Base-by-base conservation (phyloP, 2,329 filamentous ascomycete species). In the Chaetothyriales sp. region DNA sequence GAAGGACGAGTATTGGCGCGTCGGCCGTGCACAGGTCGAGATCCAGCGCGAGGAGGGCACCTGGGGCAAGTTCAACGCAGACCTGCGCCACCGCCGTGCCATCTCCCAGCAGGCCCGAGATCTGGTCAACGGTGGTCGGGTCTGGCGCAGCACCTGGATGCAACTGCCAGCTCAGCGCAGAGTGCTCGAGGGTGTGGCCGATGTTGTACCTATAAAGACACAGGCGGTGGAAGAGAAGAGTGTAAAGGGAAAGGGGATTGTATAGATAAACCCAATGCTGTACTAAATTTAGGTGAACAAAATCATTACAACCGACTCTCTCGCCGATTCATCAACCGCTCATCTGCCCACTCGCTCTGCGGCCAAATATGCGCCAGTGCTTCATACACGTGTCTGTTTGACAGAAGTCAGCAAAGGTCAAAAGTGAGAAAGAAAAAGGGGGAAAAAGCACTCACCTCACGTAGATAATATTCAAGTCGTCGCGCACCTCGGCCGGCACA, bases 351-450 rank as follows among this genome's bases (percentile, higher is more conserved):
- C 60, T 84, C 78, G 43, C 78, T 81, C 60, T 94, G 86, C 1
- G 92, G 92, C 92, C 92, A 98, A 57, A 98, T 83, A 56, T 84
- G 74, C 53, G 83, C 80, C 65, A 98, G 81, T 22, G 88, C 90
- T 69, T 96, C 90, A 86, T 88, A 95, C 55, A 96, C 90, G 66
- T 94, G 84, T 56, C 86, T 87, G 58, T 44, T 44, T 19, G 46
- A 1, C 15, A 46, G 28, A 22, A 7, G 46, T 55, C 56, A 51
- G 51, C 32, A 48, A 49, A 50, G 22, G 22, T 42, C 47, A 47
- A 44, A n/a, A n/a, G n/a, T n/a, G n/a, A n/a, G n/a, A n/a, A 19
- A 8, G 36, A 55, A 15, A 46, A 46, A 50, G 53, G 47, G 53
- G 51, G 55, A 55, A 54, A 55, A 49, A 59, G 53, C 43, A 70